phyloP scores from a whole-genome alignment of 2,329 filamentous ascomycete genomes.

The Pochonia chlamydosporia region DNA sequence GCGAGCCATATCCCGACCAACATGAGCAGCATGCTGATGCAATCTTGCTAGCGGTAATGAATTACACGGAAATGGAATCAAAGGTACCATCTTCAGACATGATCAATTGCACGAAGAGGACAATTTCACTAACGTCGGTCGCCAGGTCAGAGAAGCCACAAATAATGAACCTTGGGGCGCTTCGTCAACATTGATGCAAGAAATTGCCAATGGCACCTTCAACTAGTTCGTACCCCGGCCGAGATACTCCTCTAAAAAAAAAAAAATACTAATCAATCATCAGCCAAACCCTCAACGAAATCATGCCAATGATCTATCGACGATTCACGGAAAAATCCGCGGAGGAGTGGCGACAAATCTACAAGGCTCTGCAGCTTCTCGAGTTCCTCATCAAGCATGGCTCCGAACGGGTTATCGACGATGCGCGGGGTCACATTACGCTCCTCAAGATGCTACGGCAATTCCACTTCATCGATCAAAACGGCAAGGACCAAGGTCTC shows the following conservation, averaged over 20 bases:
- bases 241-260: too few relatives aligned
- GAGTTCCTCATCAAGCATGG: constrained; percentile 98
- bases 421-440: constrained; percentile 90
- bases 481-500: constrained; percentile 96
- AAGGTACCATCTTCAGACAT: constrained; percentile 38
- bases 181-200: constrained; percentile 82
- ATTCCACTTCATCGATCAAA: constrained; percentile 93
- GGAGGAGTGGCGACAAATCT: constrained; percentile 98
- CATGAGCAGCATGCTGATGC: constrained; percentile 14
- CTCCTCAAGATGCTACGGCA: constrained; percentile 97
- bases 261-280: not conserved
- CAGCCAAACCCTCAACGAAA: constrained; percentile 95
- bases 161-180: constrained; percentile 98
- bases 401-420: constrained; percentile 94
- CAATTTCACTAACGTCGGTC: constrained; percentile 8
- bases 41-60: constrained; percentile 76
- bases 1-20: constrained; percentile 8
- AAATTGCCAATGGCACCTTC: constrained; percentile 96
- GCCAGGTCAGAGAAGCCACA: constrained; percentile 87
- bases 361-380: constrained; percentile 94
- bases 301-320: constrained; percentile 99
- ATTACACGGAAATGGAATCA: constrained; percentile 90
- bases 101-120: constrained; percentile 5
- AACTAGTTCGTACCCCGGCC: constrained; percentile 77
- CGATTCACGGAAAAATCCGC: constrained; percentile 97